Evolutionary conservation across 176 grass and related monocot genomes (phyloP), one percentile per base, ranked within the genome.

Genomic region (Lolium rigidum): DNA sequence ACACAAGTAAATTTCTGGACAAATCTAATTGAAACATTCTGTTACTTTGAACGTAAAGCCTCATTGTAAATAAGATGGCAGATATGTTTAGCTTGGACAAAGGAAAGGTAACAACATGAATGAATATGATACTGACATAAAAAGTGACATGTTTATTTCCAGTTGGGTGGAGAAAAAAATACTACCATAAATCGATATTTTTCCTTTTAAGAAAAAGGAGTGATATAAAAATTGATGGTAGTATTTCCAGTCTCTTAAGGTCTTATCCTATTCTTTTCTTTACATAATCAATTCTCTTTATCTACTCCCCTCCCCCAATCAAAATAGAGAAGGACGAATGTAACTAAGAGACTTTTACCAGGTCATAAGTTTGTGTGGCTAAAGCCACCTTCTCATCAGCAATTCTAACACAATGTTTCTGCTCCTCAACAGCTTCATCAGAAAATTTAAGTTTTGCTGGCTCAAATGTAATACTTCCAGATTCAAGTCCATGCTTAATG

Each of bases 371-470:
- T 85, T 94, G 97, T 83, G 90, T 88, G 39, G 94, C 97, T 77
- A 99, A 93, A 93, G 97, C 94, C 74, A 99, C 97, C 77, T 99
- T 99, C 88, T 99, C 97, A 78, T 99, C 97, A 86, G 94, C 97
- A 91, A 99, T 99, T 91, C 97, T 85, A 89, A 96, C 80, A 74
- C 92, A 92, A 79, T 99, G 97, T 78, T 90, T 99, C 83, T 93
- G 94, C 72, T 96, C 97, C 48, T 99, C 97, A 14, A 96, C 66
- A 26, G 94, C 92, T 43, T 94, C 94, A 85, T 99, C 97, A 75
- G 97, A 94, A 93, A 96, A 99, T 90, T 91, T 92, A n/a, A 93
- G 73, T 66, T 91, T 80, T 88, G 88, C 88, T 55, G 97, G 87
- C 66, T 94, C 92, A 83, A 84, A 88, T 78, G 90, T 85, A 68